Conservation (phyloP, 202 grass and related monocot species). For the Thinopyrum obtusiflorum region DNA sequence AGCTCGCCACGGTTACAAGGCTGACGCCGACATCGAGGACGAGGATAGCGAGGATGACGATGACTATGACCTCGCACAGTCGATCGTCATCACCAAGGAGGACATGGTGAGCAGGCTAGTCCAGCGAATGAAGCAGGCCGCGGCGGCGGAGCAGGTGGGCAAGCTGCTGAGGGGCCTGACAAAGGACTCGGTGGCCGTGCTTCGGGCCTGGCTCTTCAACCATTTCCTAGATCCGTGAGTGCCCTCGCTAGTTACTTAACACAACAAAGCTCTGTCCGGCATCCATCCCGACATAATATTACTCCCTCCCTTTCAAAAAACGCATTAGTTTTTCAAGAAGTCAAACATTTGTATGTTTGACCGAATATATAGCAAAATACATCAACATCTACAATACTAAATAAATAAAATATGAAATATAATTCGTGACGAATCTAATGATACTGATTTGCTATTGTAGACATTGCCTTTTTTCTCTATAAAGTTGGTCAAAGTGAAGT, state of each 20-base stretch:
- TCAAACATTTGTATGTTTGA: no score
- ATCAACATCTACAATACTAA: no score
- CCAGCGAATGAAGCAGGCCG: slow-evolving; percentile 49
- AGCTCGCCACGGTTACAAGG: slow-evolving; percentile 18
- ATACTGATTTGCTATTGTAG: no score
- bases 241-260: neutral
- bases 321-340: no score
- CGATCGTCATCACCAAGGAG: neutral
- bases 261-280: neutral
- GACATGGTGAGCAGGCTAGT: slow-evolving; percentile 36
- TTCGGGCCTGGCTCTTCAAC: slow-evolving; percentile 86
- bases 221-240: slow-evolving; percentile 93
- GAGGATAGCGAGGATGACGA: neutral
- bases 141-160: slow-evolving; percentile 57
- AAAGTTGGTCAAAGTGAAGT: no score
- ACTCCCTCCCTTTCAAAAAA: no score
- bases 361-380: no score
- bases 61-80: neutral
- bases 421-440: no score
- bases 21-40: neutral
- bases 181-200: slow-evolving; percentile 63
- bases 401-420: no score
- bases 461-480: no score
- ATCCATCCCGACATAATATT: no score
- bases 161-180: slow-evolving; percentile 68